Evolutionary conservation across 2,329 filamentous ascomycete species (phyloP).

Genomic region (Emmonsia crescens): DNA sequence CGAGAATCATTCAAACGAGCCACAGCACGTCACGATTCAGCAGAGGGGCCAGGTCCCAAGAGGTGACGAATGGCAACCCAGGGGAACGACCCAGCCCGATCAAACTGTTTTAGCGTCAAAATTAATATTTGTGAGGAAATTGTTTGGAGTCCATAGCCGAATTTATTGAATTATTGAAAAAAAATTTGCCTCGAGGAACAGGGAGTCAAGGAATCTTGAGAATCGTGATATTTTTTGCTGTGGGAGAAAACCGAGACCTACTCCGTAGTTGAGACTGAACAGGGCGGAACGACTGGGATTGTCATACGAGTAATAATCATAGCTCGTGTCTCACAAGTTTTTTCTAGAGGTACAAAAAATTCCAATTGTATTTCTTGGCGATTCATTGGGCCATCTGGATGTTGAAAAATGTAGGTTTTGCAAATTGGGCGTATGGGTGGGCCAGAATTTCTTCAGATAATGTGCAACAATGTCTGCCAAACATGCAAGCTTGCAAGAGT

Average conservation of each 20-base stretch:
- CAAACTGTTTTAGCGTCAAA: not conserved
- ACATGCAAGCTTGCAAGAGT: not conserved
- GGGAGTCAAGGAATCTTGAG: not conserved
- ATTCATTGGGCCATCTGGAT: not conserved
- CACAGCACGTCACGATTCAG: not conserved
- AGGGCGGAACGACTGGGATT: not conserved
- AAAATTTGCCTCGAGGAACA: not conserved
- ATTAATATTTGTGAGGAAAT: not conserved
- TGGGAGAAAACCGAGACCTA: not conserved
- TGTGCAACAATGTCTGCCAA: not conserved
- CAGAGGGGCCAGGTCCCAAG: not conserved
- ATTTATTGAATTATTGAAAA: not conserved
- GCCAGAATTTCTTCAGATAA: not conserved
- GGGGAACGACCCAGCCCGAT: not conserved
- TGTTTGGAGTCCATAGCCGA: too few species aligned
- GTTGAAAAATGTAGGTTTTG: not conserved
- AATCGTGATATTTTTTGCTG: not conserved
- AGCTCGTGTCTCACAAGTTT: not conserved
- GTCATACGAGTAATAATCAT: not conserved
- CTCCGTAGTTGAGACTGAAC: not conserved
- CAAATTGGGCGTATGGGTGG: not conserved
- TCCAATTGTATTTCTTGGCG: not conserved
- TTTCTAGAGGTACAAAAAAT: not conserved
- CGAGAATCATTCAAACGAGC: not conserved
- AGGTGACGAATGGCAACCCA: not conserved